Evolutionary conservation across 2,329 filamentous ascomycete genomes (phyloP).

Genomic region (Ophiostoma ulmi): DNA sequence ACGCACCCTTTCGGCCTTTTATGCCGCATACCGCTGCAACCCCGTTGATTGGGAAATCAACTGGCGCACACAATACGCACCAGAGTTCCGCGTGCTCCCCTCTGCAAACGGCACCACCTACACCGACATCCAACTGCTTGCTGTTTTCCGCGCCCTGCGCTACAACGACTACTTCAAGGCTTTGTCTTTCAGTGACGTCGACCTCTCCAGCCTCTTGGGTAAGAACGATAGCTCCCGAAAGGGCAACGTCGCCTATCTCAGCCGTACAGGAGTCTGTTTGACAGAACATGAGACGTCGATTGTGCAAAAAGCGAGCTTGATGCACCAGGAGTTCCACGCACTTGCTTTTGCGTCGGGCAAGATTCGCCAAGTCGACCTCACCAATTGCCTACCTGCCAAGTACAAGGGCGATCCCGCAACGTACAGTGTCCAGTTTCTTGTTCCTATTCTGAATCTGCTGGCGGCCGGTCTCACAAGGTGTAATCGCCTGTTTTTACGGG

Average conservation of each 20-base stretch:
- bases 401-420: conserved; percentile 12
- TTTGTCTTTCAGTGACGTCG: conserved; percentile 50
- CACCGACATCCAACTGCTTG: conserved; percentile 49
- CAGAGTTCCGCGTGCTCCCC: conserved; percentile 51
- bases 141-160: conserved; percentile 51
- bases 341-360: conserved; percentile 52
- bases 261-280: conserved; percentile 47
- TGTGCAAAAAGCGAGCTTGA: conserved; percentile 45
- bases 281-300: conserved; percentile 46
- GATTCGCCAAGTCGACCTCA: conserved; percentile 50
- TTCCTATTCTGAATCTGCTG: conserved; percentile 45
- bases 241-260: conserved; percentile 48
- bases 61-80: conserved; percentile 44
- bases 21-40: conserved; percentile 47
- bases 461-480: conserved; percentile 43
- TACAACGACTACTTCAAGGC: conserved; percentile 58
- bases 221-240: conserved; percentile 42
- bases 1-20: conserved; percentile 51
- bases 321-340: conserved; percentile 54
- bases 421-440: conserved; percentile 32
- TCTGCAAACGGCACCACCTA: conserved; percentile 40
- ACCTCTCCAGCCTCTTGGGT: conserved; percentile 42
- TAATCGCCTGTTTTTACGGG: conserved; percentile 47
- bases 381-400: conserved; percentile 35
- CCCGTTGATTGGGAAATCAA: conserved; percentile 50